These are phyloP conservation scores for Gamarada debralockiae DNA, from an alignment of 495 filamentous ascomycete genomes.

Conservation along the genomic window DNA sequence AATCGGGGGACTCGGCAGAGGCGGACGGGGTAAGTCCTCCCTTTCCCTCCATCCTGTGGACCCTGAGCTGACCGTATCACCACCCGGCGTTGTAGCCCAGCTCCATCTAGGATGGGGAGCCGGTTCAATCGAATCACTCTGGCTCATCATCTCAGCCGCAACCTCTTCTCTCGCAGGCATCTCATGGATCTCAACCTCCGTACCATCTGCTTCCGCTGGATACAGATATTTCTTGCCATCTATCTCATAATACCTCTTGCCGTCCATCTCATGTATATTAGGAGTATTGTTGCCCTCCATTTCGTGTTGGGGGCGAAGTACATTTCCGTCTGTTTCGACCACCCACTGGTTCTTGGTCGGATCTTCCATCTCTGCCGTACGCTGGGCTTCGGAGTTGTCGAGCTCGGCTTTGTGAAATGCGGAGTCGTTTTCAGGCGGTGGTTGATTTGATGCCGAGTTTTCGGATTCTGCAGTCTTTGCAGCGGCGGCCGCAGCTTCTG, in stretches of 20 bases:
- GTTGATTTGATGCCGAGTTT: neutral
- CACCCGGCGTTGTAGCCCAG: too few relatives aligned
- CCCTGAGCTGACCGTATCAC: too few relatives aligned
- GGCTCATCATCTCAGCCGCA: too few relatives aligned
- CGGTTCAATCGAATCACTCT: too few relatives aligned
- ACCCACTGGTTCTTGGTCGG: neutral
- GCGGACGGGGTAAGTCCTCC: too few relatives aligned
- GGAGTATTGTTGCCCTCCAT: too few relatives aligned
- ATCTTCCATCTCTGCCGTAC: neutral
- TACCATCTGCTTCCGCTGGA: neutral
- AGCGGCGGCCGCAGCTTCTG: neutral
- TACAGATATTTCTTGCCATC: too few relatives aligned
- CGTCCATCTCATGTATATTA: neutral
- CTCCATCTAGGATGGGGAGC: too few relatives aligned
- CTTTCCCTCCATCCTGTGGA: too few relatives aligned
- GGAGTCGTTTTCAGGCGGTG: neutral
- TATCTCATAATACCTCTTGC: neutral
- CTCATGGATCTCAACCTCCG: neutral
- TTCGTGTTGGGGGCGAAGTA: too few relatives aligned
- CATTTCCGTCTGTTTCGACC: neutral
- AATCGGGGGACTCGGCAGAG: too few relatives aligned
- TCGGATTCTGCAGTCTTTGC: neutral
- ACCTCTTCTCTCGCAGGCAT: slow-evolving; percentile 5
- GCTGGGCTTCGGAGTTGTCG: neutral
- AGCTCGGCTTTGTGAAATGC: neutral